phyloP scores from a whole-genome alignment of 2,329 filamentous ascomycete genomes.

The Penicillium paneum region DNA sequence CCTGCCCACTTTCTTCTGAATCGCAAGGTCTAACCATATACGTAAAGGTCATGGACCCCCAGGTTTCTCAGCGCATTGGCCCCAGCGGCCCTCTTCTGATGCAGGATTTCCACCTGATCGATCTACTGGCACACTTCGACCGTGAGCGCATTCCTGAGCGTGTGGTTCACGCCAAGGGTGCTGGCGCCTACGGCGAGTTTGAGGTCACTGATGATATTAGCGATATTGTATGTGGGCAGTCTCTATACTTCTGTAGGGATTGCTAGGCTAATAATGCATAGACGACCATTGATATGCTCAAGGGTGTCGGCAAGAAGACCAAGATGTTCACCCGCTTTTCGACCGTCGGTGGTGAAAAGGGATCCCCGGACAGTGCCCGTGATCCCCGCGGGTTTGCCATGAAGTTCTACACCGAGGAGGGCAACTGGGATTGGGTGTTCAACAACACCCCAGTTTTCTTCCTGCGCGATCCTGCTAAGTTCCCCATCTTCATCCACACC shows the following conservation, averaged over 20 bases:
- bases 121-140: constrained; percentile 51
- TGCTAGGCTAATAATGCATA: constrained; percentile 10
- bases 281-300: constrained; percentile 49
- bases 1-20: neutral
- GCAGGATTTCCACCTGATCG: constrained; percentile 65
- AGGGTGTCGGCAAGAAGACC: constrained; percentile 65
- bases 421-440: constrained; percentile 70
- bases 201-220: constrained; percentile 50
- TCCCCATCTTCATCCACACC: constrained; percentile 70
- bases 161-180: constrained; percentile 45
- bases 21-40: constrained; percentile 4
- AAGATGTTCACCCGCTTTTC: constrained; percentile 67
- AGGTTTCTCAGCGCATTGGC: constrained; percentile 54
- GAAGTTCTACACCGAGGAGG: constrained; percentile 70
- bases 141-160: constrained; percentile 42
- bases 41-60: constrained; percentile 50
- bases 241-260: neutral
- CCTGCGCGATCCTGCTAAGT: constrained; percentile 69
- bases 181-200: constrained; percentile 44
- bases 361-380: constrained; percentile 67
- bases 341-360: constrained; percentile 71
- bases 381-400: constrained; percentile 70
- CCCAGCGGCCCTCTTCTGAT: constrained; percentile 58
- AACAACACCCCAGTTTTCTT: constrained; percentile 77
- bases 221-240: constrained; percentile 38